Evolutionary conservation across 371 early-diverging fungal species (phyloP).

Genomic region (Homolaphlyctis polyrhiza): DNA sequence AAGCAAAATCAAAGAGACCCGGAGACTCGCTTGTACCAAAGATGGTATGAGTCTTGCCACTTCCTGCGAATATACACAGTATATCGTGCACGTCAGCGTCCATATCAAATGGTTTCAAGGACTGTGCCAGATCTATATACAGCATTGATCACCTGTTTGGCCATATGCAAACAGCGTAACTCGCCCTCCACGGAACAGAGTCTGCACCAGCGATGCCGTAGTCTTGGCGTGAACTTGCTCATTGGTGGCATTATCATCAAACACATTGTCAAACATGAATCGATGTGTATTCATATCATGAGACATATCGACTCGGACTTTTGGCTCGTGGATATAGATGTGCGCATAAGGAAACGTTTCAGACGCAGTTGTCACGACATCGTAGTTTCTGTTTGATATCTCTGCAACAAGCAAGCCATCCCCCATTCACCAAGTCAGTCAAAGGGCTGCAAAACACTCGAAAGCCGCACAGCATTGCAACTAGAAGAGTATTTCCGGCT

Average conservation of each 20-base stretch:
- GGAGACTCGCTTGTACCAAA: conserved; percentile 18
- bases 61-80: conserved; percentile 12
- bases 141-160: conserved; percentile 34
- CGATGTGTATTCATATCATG: conserved; percentile 38
- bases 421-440: neutral
- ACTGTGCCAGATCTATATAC: too few species aligned
- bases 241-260: conserved; percentile 37
- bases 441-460: too few species aligned
- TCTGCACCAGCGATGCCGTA: neutral
- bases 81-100: too few species aligned
- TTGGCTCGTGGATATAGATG: conserved; percentile 34
- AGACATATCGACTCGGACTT: conserved; percentile 33
- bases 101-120: neutral
- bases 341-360: conserved; percentile 11
- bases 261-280: conserved; percentile 47
- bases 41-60: conserved; percentile 40
- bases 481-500: too few species aligned
- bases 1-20: conserved; percentile 24
- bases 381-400: conserved; percentile 8
- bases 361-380: conserved; percentile 17
- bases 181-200: conserved; percentile 27
- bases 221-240: conserved; percentile 31
- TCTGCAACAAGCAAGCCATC: conserved; percentile 1
- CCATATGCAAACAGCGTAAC: conserved; percentile 55
- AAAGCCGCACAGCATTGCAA: too few species aligned